Base-by-base conservation (phyloP, 2,329 filamentous ascomycete genomes). In the Didymella pinodella region DNA sequence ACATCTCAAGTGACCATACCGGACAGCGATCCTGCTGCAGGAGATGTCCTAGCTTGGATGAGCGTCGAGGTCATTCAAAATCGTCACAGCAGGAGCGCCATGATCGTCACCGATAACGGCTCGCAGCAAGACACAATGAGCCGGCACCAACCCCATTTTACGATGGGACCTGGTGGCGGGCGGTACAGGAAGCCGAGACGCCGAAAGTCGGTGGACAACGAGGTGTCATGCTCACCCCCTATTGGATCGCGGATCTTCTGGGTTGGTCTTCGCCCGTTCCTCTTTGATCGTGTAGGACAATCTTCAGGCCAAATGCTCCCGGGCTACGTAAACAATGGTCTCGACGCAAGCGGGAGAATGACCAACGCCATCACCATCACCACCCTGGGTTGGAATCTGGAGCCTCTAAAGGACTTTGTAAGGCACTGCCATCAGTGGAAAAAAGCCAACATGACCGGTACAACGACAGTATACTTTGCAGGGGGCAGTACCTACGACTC, bases 211-310 rank as follows among this genome's bases (percentile, higher is more conserved):
- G 47, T 54, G 4, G 46, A 11, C 50, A 43, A 49, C 14, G 28
- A 52, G 26, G 52, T 60, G 26, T 51, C 43, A n/a, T 60, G 57
- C 25, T 51, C 48, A 22, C 57, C 57, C 48, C 57, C 57, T 4
- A 47, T 60, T 5, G 57, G 57, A 11, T 55, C 64, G 20, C 61
- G 65, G 14, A 34, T 73, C 11, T 73, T 74, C 31, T 74, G 71
- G 71, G 38, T 73, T 22, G 72, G 72, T 7, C 67, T 65, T 25
- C 70, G 72, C 6, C 71, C 71, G 3, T 74, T 69, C 28, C 41
- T 72, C 2, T 70, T 74, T 40, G 61, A 65, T 14, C 64, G 70
- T 7, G 44, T 60, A 8, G 65, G 65, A 20, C 56, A 51, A 2
- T 31, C 14, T 11, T 53, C 43, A 12, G 34, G 28, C 4, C 34